A percentile compares a stretch with the other conserved stretches of the same genome.
These are phyloP conservation scores for Salicornia ramosissima DNA, from an alignment of 148 eudicot genomes.

Conservation along the genomic window DNA sequence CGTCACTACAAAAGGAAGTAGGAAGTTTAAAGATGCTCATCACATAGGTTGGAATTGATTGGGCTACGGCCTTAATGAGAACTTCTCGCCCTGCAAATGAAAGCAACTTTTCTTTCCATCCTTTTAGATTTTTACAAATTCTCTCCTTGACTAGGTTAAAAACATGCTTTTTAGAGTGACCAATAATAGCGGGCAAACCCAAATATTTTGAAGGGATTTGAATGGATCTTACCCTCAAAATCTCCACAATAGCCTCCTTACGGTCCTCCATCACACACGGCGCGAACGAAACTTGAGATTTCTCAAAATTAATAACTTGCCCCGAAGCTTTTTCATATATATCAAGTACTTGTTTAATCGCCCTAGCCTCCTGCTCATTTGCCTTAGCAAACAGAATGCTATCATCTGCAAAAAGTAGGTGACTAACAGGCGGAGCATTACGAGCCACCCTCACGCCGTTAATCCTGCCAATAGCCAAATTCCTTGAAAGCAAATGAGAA, in stretches of 20 bases:
- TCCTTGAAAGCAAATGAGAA: background rate
- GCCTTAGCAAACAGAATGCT: background rate
- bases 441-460: background rate
- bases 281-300: background rate
- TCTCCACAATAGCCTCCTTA: background rate
- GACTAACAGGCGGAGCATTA: background rate
- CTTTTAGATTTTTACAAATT: background rate
- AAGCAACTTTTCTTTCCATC: too few relatives aligned
- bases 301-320: background rate
- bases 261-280: background rate
- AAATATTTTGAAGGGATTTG: background rate
- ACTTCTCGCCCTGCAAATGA: too few relatives aligned
- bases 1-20: background rate
- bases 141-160: background rate
- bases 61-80: background rate
- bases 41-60: background rate
- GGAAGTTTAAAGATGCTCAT: background rate
- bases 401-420: background rate
- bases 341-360: background rate
- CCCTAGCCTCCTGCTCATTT: background rate
- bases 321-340: background rate
- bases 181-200: background rate
- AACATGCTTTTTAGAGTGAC: background rate
- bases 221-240: background rate
- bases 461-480: background rate